Base-by-base conservation (phyloP, 148 eudicot species). In the Amaranthus cruentus region DNA sequence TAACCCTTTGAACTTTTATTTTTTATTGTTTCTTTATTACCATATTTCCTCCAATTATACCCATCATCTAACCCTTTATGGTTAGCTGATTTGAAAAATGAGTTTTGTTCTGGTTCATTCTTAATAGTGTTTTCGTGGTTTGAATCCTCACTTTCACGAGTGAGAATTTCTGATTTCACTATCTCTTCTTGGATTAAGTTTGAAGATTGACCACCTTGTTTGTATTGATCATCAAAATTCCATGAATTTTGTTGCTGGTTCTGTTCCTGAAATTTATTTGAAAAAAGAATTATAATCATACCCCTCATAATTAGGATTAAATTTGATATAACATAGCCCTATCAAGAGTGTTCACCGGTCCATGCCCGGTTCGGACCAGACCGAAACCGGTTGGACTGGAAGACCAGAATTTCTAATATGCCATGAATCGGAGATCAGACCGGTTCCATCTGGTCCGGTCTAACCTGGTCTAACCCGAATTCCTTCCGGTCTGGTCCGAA, bases 31-130 rank as follows among this genome's bases (percentile, higher is more conserved):
- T 84, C 85, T 60, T 87, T 89, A 68, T 89, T 88, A 58, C 94
- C 94, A 66, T 89, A 89, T 76, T 87, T 89, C 47, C 94, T 82
- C 94, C 91, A 89, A 44, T 87, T 89, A 66, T 82, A 87, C 44
- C 91, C 91, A 60, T 89, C 91, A 0, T 87, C 87, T 0, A 87
- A 79, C 46, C 50, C 78, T 21, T 43, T 82, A 7, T 84, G 83
- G 81, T 72, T 42, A 85, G 68, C 52, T 81, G 87, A 44, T 62
- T 18, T 6, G 66, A 63, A 15, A 6, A 42, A 75, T 43, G 38
- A 28, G 38, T 28, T 62, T n/a, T 61, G 67, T 15, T 52, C 71
- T 9, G 51, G 54, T 7, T 44, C 59, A n/a, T 13, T 51, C 4
- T 66, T 47, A 6, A 1, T 67, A 38, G 3, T 66, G 70, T 58